These are phyloP conservation scores for Phialophora verrucosa DNA, from an alignment of 2,329 filamentous ascomycete genomes.

Conservation along the genomic window DNA sequence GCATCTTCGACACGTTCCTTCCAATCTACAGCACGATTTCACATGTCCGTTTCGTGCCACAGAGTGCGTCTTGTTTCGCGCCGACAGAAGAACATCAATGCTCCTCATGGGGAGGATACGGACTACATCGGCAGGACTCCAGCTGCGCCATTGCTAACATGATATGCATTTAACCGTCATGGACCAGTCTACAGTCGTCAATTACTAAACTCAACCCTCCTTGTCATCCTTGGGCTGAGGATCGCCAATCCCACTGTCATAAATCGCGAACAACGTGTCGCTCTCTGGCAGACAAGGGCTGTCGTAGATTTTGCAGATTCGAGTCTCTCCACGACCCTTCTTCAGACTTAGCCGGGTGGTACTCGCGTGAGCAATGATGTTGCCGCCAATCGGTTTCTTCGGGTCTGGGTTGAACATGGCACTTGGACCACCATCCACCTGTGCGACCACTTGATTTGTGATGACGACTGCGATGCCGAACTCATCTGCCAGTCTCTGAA, in stretches of 20 bases:
- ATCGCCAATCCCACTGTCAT: slow-evolving; percentile 95
- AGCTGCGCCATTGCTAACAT: slow-evolving; percentile 8
- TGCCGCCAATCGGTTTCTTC: slow-evolving; percentile 98
- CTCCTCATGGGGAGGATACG: neutral
- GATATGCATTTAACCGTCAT: neutral
- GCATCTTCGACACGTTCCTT: neutral
- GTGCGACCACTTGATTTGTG: slow-evolving; percentile 97
- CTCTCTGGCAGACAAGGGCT: slow-evolving; percentile 96
- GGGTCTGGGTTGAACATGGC: slow-evolving; percentile 99
- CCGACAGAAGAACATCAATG: neutral
- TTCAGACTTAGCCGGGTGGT: slow-evolving; percentile 93
- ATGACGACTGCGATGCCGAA: slow-evolving; percentile 99
- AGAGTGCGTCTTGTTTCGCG: neutral
- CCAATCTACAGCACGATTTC: neutral
- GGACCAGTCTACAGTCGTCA: slow-evolving; percentile 1
- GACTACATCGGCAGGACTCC: neutral
- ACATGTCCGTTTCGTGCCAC: neutral
- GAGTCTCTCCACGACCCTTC: slow-evolving; percentile 92
- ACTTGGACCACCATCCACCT: slow-evolving; percentile 93
- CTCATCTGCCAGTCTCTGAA: slow-evolving; percentile 64
- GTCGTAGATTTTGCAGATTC: slow-evolving; percentile 99
- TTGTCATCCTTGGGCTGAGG: slow-evolving; percentile 97
- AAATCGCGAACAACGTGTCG: slow-evolving; percentile 95
- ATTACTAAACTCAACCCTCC: slow-evolving; percentile 50
- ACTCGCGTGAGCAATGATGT: slow-evolving; percentile 97